Conservation (phyloP, 2,329 filamentous ascomycete genomes). For the Passalora sequoiae region DNA sequence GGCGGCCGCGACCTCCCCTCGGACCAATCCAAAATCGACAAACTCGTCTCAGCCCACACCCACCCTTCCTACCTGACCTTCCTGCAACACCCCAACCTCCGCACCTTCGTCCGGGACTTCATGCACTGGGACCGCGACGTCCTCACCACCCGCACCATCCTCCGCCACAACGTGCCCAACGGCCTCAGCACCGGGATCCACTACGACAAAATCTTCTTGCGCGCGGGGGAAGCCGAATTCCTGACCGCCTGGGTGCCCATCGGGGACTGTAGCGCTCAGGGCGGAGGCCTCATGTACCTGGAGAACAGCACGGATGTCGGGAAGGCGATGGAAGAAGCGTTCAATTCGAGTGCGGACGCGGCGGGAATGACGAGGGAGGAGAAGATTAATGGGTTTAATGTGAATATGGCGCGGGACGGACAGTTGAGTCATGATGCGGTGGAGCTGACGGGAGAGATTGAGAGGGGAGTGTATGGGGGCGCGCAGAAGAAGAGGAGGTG, state of each 20-base stretch:
- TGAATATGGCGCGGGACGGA: constrained; percentile 29
- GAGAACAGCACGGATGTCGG: constrained; percentile 36
- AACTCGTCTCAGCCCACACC: constrained; percentile 34
- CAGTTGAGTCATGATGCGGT: constrained; percentile 21
- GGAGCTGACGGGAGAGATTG: constrained; percentile 3
- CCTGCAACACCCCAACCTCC: constrained; percentile 34
- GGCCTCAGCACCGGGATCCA: constrained; percentile 39
- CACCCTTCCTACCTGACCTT: constrained; percentile 33
- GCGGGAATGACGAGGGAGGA: constrained; percentile 31
- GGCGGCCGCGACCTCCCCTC: constrained; percentile 30
- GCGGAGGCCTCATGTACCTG: constrained; percentile 43
- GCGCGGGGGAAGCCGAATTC: constrained; percentile 34
- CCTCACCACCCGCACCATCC: constrained; percentile 34
- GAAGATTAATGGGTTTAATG: constrained; percentile 39
- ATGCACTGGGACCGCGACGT: constrained; percentile 37
- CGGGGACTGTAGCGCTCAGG: constrained; percentile 34
- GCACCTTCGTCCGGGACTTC: constrained; percentile 34
- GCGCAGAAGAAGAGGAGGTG: constrained; percentile 32
- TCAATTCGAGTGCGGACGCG: constrained; percentile 26
- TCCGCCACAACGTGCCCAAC: constrained; percentile 39
- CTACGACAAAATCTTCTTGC: constrained; percentile 41
- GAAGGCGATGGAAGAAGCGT: constrained; percentile 38
- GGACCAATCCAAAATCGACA: constrained; percentile 23
- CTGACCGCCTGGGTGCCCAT: constrained; percentile 37
- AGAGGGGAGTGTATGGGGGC: constrained; percentile 2